Evolutionary conservation across 78 protist species (phyloP).

Genomic region (Emiliania huxleyi): DNA sequence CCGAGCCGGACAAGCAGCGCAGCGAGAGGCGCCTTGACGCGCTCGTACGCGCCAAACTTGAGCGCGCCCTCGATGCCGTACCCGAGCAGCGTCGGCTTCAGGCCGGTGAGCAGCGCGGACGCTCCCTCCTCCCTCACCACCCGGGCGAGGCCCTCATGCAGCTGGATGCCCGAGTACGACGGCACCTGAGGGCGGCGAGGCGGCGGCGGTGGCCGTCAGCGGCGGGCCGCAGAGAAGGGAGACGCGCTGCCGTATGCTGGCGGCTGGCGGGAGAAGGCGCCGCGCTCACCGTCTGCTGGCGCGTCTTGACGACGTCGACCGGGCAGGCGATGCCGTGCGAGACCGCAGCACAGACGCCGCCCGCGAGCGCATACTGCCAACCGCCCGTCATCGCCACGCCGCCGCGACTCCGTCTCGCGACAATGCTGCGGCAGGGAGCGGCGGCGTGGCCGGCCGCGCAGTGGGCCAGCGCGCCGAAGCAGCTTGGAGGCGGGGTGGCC

Average conservation of each 20-base stretch:
- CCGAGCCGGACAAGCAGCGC: neutral
- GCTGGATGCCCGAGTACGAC: neutral
- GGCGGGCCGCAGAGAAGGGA: too few species aligned
- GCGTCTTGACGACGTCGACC: constrained; percentile 3
- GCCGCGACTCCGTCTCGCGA: too few species aligned
- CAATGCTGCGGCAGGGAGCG: too few species aligned
- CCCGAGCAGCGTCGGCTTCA: neutral
- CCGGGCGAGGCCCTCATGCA: neutral
- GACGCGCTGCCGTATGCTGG: too few species aligned
- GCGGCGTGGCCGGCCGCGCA: too few species aligned
- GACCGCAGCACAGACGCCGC: neutral
- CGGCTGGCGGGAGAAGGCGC: too few species aligned
- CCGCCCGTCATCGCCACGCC: too few species aligned
- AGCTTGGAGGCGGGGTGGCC: too few species aligned
- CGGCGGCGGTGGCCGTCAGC: too few species aligned
- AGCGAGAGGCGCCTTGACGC: neutral
- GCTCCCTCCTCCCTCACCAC: neutral
- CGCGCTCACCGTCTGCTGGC: neutral
- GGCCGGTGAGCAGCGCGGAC: neutral
- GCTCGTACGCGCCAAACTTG: constrained; percentile 5
- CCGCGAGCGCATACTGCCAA: too few species aligned
- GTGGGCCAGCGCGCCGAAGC: too few species aligned
- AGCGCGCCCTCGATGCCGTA: constrained; percentile 20
- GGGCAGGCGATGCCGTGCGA: neutral
- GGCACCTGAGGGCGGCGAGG: too few species aligned